Percentiles rank a stretch among this genome's conserved stretches.
These are phyloP conservation scores for Xerocomus spinulosus DNA, from an alignment of 768 basidiomycete species.

Conservation along the genomic window DNA sequence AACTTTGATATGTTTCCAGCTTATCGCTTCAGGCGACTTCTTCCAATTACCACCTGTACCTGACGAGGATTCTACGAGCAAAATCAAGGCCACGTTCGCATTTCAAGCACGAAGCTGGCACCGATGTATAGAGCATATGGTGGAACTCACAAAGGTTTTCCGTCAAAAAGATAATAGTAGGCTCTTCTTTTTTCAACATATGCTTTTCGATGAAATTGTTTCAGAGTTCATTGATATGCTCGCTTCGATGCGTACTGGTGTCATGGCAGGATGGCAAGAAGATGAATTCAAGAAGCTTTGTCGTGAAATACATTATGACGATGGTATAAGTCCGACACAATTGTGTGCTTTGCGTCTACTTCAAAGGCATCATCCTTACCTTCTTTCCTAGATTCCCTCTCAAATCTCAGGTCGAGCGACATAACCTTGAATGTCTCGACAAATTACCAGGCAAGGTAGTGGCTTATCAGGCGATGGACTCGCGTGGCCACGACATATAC, in stretches of 20 bases:
- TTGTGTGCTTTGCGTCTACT: slow-evolving; percentile 47
- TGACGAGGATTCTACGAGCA: slow-evolving; percentile 43
- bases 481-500: slow-evolving; percentile 40
- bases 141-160: slow-evolving; percentile 60
- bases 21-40: slow-evolving; percentile 74
- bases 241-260: slow-evolving; percentile 95
- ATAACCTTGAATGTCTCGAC: slow-evolving; percentile 20
- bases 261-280: slow-evolving; percentile 60
- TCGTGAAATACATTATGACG: slow-evolving; percentile 63
- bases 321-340: slow-evolving; percentile 85
- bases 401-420: slow-evolving; percentile 24
- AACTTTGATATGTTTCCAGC: slow-evolving; percentile 35
- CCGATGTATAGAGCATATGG: slow-evolving; percentile 43
- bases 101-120: slow-evolving; percentile 66
- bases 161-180: slow-evolving; percentile 60
- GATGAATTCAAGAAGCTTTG: slow-evolving; percentile 61
- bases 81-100: slow-evolving; percentile 51
- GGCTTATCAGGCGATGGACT: slow-evolving; percentile 42
- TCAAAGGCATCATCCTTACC: not conserved
- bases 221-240: slow-evolving; percentile 91
- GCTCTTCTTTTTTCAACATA: not conserved
- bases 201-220: not conserved
- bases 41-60: slow-evolving; percentile 76
- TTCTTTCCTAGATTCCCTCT: slow-evolving; percentile 24
- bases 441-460: slow-evolving; percentile 25